Percentiles rank a stretch among this genome's conserved stretches.
Evolutionary conservation across 2,329 filamentous ascomycete genomes (phyloP).

Genomic region (Juglanconis oblonga): DNA sequence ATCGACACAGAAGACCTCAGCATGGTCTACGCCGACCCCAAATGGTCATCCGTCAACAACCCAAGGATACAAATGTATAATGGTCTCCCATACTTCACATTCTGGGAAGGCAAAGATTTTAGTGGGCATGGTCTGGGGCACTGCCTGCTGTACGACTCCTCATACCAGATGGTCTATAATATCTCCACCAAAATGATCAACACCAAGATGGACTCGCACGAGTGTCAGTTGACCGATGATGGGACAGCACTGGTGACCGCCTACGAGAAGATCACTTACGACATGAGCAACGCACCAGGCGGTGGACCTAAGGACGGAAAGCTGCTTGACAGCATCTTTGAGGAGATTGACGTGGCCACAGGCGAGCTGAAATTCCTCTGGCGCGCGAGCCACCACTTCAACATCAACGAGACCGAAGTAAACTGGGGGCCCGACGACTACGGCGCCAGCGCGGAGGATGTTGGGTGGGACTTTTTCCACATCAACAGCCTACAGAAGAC

Average conservation of each 20-base stretch:
- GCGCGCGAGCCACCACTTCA: conserved; percentile 34
- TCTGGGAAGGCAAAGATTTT: conserved; percentile 16
- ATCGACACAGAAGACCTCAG: conserved; percentile 17
- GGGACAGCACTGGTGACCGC: conserved; percentile 38
- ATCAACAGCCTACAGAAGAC: conserved; percentile 56
- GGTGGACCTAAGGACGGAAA: conserved; percentile 24
- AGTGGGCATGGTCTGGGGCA: conserved; percentile 16
- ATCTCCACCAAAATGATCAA: conserved; percentile 17
- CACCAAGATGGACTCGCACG: conserved; percentile 27
- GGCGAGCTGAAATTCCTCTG: conserved; percentile 49
- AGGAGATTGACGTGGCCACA: conserved; percentile 50
- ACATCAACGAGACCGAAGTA: conserved; percentile 19
- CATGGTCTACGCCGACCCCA: conserved; percentile 16
- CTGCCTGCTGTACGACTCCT: conserved; percentile 16
- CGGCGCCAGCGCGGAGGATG: conserved; percentile 17
- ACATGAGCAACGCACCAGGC: conserved; percentile 24
- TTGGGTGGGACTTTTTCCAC: conserved; percentile 54
- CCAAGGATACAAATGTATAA: conserved; percentile 18
- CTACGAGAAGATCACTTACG: conserved; percentile 29
- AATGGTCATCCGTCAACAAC: conserved; percentile 15
- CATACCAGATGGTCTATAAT: conserved; percentile 14
- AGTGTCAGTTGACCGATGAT: conserved; percentile 37
- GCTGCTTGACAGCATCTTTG: conserved; percentile 34
- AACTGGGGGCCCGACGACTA: conserved; percentile 15
- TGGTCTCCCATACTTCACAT: conserved; percentile 16